These are phyloP conservation scores for Samsoniella hepiali DNA, from an alignment of 2,329 filamentous ascomycete species.

Conservation along the genomic window DNA sequence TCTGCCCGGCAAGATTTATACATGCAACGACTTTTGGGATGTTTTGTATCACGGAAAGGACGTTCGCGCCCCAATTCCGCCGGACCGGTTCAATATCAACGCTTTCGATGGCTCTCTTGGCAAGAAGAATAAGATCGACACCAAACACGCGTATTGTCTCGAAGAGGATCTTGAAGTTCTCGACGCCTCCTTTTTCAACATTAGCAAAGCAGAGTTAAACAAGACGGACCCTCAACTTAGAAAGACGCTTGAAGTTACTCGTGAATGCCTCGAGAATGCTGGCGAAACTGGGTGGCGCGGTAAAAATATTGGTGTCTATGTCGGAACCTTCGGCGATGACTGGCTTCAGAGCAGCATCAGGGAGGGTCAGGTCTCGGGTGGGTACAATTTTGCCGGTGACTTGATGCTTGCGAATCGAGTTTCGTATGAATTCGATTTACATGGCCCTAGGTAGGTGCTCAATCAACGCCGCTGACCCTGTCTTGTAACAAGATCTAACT, in stretches of 20 bases:
- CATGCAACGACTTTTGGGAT: no score
- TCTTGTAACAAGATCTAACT: no score
- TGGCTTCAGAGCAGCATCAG: slow-evolving; percentile 23
- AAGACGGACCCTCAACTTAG: slow-evolving; percentile 32
- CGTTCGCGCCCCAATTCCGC: no score
- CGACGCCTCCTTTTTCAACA: not conserved
- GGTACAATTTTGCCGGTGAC: slow-evolving; percentile 25
- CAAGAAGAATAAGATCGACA: no score
- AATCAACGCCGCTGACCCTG: no score
- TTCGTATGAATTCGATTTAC: slow-evolving; percentile 31
- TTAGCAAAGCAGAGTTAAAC: slow-evolving; percentile 9
- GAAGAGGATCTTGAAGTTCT: not conserved
- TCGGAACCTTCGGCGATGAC: slow-evolving; percentile 31
- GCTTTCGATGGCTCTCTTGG: no score
- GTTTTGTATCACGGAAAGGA: no score
- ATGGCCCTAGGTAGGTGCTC: slow-evolving; percentile 21
- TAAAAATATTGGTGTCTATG: slow-evolving; percentile 28
- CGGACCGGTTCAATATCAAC: no score
- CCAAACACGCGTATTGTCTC: no score
- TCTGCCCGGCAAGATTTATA: no score
- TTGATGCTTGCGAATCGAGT: slow-evolving; percentile 31
- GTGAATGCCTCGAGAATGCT: slow-evolving; percentile 28
- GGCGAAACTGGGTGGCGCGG: slow-evolving; percentile 28
- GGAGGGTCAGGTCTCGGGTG: slow-evolving; percentile 22
- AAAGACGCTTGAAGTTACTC: slow-evolving; percentile 28